Evolutionary conservation across 2,329 filamentous ascomycete species (phyloP).

Genomic region (Aureobasidium pullulans): DNA sequence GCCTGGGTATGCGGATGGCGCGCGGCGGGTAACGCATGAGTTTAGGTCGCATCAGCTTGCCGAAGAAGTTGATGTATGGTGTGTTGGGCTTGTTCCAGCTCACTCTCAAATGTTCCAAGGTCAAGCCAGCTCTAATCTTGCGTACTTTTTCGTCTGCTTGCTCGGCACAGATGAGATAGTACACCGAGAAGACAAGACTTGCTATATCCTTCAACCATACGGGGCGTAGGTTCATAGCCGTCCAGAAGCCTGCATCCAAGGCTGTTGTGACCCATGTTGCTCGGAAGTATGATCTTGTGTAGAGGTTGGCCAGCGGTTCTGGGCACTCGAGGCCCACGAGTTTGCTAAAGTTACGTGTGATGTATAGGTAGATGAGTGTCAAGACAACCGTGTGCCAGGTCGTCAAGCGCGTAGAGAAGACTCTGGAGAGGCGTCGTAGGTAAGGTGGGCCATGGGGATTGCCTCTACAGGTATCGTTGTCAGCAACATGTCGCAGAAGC

Average conservation of each 20-base stretch:
- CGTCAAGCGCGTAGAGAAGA: conserved; percentile 65
- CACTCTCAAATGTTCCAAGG: conserved; percentile 82
- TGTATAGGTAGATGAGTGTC: conserved; percentile 85
- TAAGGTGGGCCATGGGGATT: conserved; percentile 81
- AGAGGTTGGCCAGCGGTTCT: conserved; percentile 89
- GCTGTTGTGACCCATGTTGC: conserved; percentile 96
- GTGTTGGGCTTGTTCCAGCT: conserved; percentile 94
- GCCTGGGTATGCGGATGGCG: conserved; percentile 75
- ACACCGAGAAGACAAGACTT: conserved; percentile 75
- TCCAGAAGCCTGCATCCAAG: conserved; percentile 95
- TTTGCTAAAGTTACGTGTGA: conserved; percentile 87
- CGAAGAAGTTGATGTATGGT: conserved; percentile 71
- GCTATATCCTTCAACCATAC: conserved; percentile 77
- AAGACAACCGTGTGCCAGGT: conserved; percentile 84
- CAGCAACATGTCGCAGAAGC: conserved; percentile 19
- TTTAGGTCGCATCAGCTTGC: conserved; percentile 65
- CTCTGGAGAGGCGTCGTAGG: conserved; percentile 61
- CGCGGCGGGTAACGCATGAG: conserved; percentile 65
- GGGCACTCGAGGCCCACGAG: conserved; percentile 85
- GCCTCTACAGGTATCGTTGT: conserved; percentile 49
- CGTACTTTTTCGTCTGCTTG: conserved; percentile 94
- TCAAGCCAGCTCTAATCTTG: conserved; percentile 78
- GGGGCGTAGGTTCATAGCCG: conserved; percentile 80
- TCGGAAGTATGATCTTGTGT: conserved; percentile 84
- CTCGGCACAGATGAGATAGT: conserved; percentile 89